phyloP scores from a whole-genome alignment of 495 filamentous ascomycete species.

The Aspergillus bridgeri region DNA sequence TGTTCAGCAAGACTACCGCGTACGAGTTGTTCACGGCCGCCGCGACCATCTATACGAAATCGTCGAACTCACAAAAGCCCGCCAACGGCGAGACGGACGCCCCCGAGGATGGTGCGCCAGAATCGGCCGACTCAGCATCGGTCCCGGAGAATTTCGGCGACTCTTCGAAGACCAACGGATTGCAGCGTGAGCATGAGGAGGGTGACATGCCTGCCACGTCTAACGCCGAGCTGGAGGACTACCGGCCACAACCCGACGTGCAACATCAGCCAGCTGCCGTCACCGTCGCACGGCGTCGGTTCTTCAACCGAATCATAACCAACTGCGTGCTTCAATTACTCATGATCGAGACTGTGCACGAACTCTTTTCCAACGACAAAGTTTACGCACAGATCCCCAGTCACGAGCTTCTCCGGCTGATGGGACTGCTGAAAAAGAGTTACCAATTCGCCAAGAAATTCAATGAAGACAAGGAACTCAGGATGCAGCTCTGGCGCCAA shows the following conservation, averaged over 20 bases:
- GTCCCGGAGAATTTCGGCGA: conserved; percentile 34
- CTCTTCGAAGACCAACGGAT: conserved; percentile 63
- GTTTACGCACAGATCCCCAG: conserved; percentile 94
- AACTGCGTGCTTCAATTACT: conserved; percentile 95
- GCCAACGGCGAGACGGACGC: conserved; percentile 31
- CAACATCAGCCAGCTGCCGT: conserved; percentile 87
- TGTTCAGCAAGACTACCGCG: conserved; percentile 92
- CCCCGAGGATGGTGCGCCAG: conserved; percentile 22
- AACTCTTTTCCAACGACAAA: conserved; percentile 94
- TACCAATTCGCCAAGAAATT: conserved; percentile 96
- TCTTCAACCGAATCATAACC: conserved; percentile 99
- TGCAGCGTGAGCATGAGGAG: conserved; percentile 38
- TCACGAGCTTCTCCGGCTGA: conserved; percentile 80
- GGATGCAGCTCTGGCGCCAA: conserved; percentile 91
- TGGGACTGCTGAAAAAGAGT: conserved; percentile 89
- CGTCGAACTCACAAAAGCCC: conserved; percentile 28
- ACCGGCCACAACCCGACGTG: conserved; percentile 61
- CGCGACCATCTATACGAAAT: conserved; percentile 48
- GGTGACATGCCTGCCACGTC: conserved; percentile 38
- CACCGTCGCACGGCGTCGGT: conserved; percentile 86
- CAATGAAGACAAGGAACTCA: conserved; percentile 93
- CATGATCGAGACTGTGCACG: conserved; percentile 99
- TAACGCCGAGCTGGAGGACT: conserved; percentile 75
- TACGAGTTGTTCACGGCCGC: conserved; percentile 89
- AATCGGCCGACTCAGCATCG: conserved; percentile 17